Base-by-base conservation (phyloP, 495 filamentous ascomycete genomes). In the Aspergillus haitiensis region DNA sequence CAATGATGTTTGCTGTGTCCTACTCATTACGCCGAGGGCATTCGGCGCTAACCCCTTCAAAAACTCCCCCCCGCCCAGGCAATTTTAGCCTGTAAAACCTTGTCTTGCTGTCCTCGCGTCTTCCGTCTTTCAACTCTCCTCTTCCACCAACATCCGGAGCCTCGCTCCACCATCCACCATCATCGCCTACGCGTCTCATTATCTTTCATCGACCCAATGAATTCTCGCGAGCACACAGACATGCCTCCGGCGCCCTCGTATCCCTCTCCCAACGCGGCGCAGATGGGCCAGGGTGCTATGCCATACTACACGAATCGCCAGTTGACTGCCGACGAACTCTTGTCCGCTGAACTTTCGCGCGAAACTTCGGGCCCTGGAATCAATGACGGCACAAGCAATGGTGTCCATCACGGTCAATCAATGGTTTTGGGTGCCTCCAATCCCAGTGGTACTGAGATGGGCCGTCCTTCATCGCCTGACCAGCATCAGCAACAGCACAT, bases 221-320 rank as follows among this genome's bases (percentile, higher is more conserved):
- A 80, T 62, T 69, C 75, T 34, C 75, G 77, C 61, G 75, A 80
- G 60, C 75, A 77, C 49, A 72, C 75, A 54, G 77, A 80, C 60
- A 74, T 80, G 76, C 75, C 75, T 74, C 72, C 75, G 68, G 69
- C 70, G 33, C 69, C 70, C n/a, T 80, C 77, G 21, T 80, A 80
- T 51, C 75, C 77, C 7, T 79, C 76, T n/a, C 75, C 77, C 51
- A 78, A 80, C 60, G 70, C 73, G 54, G 75, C 75, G 69, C 77
- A 80, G 67, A 78, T 78, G 68, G 69, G 72, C 39, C 77, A 80
- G 63, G 75, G 75, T 45, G 69, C 75, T 16, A 77, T 78, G 68
- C 71, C 68, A 40, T 80, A 80, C 60, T 79, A 78, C 67, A 64
- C 69, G 46, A 76, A 75, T 56, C 77, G 77, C 57, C 77, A 77